Evolutionary conservation across 2,329 filamentous ascomycete species (phyloP).

Genomic region (Didymella pinodella): DNA sequence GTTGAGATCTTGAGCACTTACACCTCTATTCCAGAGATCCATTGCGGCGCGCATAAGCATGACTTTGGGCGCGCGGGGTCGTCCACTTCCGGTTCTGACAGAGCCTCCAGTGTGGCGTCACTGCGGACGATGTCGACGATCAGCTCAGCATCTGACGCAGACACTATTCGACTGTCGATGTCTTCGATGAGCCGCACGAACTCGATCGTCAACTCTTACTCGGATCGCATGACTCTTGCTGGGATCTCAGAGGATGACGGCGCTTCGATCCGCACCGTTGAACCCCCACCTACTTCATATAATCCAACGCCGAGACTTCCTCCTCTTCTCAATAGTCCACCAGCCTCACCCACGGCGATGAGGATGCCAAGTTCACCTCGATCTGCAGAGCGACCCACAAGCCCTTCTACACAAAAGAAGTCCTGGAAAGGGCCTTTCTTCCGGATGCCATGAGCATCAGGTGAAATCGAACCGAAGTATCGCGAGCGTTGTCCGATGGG

Average conservation of each 20-base stretch:
- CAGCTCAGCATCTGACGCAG: constrained; percentile 39
- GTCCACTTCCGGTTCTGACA: constrained; percentile 38
- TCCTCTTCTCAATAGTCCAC: constrained; percentile 26
- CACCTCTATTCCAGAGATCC: constrained; percentile 44
- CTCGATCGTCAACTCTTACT: constrained; percentile 45
- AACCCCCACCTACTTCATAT: constrained; percentile 29
- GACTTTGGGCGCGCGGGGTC: constrained; percentile 38
- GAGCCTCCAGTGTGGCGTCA: constrained; percentile 40
- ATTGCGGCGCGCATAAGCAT: constrained; percentile 47
- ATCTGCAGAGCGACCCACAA: constrained; percentile 11
- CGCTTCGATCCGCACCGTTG: constrained; percentile 39
- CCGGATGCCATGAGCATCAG: constrained; percentile 37
- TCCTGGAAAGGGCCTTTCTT: constrained; percentile 46
- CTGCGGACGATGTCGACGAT: constrained; percentile 42
- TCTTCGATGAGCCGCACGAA: constrained; percentile 34
- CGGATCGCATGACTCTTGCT: constrained; percentile 41
- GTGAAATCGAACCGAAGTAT: too few relatives aligned
- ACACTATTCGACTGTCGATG: constrained; percentile 41
- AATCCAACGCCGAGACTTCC: constrained; percentile 28
- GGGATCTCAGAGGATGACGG: constrained; percentile 44
- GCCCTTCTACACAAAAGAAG: constrained; percentile 23
- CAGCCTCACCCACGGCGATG: constrained; percentile 21
- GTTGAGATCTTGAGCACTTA: constrained; percentile 43
- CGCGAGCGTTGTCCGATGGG: background rate
- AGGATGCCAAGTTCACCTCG: constrained; percentile 25